phyloP scores from a whole-genome alignment of 2,329 filamentous ascomycete species.

The Microsporum audouinii region DNA sequence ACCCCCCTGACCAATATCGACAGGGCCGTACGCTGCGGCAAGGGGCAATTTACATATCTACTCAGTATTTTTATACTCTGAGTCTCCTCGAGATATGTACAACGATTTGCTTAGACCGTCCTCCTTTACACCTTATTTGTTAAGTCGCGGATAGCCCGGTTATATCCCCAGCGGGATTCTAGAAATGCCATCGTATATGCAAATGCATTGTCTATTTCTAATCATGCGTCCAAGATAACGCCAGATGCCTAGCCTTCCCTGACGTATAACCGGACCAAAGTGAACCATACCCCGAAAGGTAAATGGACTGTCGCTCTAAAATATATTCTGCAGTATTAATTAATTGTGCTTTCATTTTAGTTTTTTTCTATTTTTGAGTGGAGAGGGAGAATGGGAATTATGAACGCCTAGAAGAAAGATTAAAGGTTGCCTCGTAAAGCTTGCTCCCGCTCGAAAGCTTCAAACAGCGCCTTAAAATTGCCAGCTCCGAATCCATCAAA shows the following conservation, averaged over 20 bases:
- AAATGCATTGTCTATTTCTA: background rate
- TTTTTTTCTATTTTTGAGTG: background rate
- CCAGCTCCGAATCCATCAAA: slow-evolving; percentile 86
- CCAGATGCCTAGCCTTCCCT: background rate
- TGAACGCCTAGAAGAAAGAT: background rate
- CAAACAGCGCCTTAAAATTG: slow-evolving; percentile 86
- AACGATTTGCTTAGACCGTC: background rate
- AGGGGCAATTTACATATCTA: background rate
- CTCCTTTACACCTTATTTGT: background rate
- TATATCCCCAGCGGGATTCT: background rate
- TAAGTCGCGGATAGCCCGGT: background rate
- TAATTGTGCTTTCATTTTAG: background rate
- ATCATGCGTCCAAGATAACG: background rate
- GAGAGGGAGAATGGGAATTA: background rate
- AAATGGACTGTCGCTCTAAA: background rate
- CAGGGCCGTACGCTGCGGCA: background rate
- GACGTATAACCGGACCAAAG: background rate
- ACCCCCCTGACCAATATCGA: background rate
- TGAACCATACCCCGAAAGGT: background rate
- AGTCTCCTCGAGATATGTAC: background rate
- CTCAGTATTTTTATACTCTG: background rate
- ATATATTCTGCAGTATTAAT: background rate
- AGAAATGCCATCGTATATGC: background rate
- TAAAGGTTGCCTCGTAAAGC: slow-evolving; percentile 67
- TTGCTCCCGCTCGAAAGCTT: slow-evolving; percentile 87